Percentiles rank a stretch among this genome's conserved stretches.
Evolutionary conservation across 768 basidiomycete genomes (phyloP).

Genomic region (Pholiota molesta): DNA sequence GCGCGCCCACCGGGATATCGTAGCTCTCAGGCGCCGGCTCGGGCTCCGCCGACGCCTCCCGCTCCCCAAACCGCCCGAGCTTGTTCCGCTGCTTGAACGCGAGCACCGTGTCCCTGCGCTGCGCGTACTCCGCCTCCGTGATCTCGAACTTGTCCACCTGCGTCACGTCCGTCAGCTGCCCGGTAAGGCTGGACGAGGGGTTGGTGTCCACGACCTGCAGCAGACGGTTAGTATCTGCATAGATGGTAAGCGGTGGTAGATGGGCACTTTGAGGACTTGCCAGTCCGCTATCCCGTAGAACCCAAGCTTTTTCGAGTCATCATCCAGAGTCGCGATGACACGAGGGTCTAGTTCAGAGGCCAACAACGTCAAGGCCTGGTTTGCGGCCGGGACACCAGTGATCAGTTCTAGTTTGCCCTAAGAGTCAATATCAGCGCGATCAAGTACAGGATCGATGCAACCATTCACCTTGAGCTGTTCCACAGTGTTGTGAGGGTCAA

Average conservation of each 20-base stretch:
- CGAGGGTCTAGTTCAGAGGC: slow-evolving; percentile 56
- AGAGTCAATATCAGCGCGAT: slow-evolving; percentile 16
- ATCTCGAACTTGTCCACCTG: slow-evolving; percentile 95
- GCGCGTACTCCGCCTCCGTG: slow-evolving; percentile 77
- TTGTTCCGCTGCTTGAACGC: slow-evolving; percentile 87
- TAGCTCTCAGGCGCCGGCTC: slow-evolving; percentile 30
- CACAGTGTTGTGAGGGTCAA: slow-evolving; percentile 76
- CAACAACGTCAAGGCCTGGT: slow-evolving; percentile 70
- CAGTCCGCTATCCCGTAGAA: slow-evolving; percentile 76
- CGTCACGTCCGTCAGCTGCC: slow-evolving; percentile 82
- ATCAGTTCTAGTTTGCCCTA: slow-evolving; percentile 85
- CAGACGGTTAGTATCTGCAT: neutral
- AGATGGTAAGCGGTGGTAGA: no score
- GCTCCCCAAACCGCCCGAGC: slow-evolving; percentile 85
- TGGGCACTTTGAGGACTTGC: slow-evolving; percentile 76
- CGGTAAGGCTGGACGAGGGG: slow-evolving; percentile 74
- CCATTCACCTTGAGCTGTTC: slow-evolving; percentile 75
- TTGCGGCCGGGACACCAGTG: slow-evolving; percentile 83
- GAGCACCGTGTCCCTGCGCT: slow-evolving; percentile 86
- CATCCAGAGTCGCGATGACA: slow-evolving; percentile 57
- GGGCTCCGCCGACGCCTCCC: slow-evolving; percentile 34
- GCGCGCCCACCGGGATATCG: slow-evolving; percentile 66
- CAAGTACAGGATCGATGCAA: slow-evolving; percentile 14
- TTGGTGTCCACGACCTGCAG: slow-evolving; percentile 73
- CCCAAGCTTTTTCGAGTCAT: slow-evolving; percentile 70